These are phyloP conservation scores for Cudoniella acicularis DNA, from an alignment of 495 filamentous ascomycete genomes.

Conservation along the genomic window DNA sequence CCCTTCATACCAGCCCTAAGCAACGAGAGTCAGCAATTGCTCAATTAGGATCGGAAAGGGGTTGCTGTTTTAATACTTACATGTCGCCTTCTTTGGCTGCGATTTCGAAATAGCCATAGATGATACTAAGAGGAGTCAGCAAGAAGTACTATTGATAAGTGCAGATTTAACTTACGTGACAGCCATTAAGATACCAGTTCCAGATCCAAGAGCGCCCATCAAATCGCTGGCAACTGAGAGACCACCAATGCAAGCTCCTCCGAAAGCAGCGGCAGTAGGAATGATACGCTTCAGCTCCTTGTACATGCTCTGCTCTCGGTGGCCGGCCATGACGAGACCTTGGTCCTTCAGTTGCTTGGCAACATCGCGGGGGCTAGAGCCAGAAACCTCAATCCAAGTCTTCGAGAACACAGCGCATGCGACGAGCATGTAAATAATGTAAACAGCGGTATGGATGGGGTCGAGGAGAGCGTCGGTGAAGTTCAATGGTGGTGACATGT, in stretches of 20 bases:
- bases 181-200: constrained; percentile 95
- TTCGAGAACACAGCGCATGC: constrained; percentile 99
- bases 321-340: constrained; percentile 98
- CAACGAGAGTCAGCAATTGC: too few relatives aligned
- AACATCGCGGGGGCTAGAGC: constrained; percentile 94
- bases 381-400: constrained; percentile 99
- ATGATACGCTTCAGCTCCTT: constrained; percentile 99
- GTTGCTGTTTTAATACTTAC: too few relatives aligned
- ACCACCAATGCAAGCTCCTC: constrained; percentile 98
- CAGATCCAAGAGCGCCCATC: constrained; percentile 91
- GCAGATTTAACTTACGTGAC: constrained; percentile 76
- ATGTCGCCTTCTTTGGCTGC: constrained; percentile 98
- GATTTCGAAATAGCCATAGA: constrained; percentile 99
- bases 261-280: constrained; percentile 95
- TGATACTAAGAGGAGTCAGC: constrained; percentile 63
- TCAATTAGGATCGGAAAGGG: too few relatives aligned
- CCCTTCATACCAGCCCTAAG: constrained; percentile 86
- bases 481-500: constrained; percentile 98
- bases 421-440: constrained; percentile 93
- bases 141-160: neutral
- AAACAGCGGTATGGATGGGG: constrained; percentile 93
- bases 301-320: constrained; percentile 99
- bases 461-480: constrained; percentile 95
- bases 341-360: constrained; percentile 99
- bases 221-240: constrained; percentile 94